Evolutionary conservation across 495 filamentous ascomycete genomes (phyloP).

Genomic region (Annulohypoxylon moriforme): DNA sequence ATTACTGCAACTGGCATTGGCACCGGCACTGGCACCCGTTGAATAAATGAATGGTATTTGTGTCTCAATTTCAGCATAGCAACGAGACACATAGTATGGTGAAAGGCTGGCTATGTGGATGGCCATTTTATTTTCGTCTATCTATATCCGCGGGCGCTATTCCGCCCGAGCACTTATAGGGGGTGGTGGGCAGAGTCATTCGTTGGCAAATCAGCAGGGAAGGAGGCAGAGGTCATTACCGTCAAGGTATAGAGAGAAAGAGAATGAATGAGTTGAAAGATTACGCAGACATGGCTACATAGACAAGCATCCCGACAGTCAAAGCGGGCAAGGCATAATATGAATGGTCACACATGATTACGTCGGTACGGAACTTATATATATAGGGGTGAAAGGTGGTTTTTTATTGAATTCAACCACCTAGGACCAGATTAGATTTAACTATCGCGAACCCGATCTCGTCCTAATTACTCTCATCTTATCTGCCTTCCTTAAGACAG

Average conservation of each 20-base stretch:
- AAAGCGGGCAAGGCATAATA: conserved; percentile 30
- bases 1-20: not conserved
- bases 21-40: not conserved
- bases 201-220: conserved; percentile 26
- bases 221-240: not conserved
- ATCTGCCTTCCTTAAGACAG: not conserved
- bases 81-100: conserved; percentile 30
- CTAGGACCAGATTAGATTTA: conserved; percentile 33
- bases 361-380: not conserved
- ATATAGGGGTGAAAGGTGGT: conserved; percentile 12
- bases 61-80: conserved; percentile 43
- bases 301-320: conserved; percentile 18
- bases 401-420: conserved; percentile 16
- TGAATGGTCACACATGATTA: conserved; percentile 27
- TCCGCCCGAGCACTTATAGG: conserved; percentile 1
- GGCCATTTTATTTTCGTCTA: conserved; percentile 38
- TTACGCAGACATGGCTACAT: conserved; percentile 36
- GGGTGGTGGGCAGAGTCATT: conserved; percentile 29
- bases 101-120: conserved; percentile 28
- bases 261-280: conserved; percentile 3
- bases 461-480: not conserved
- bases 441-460: conserved; percentile 22
- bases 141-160: conserved; percentile 26
- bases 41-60: conserved; percentile 20
- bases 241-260: conserved; percentile 4